Evolutionary conservation across 495 filamentous ascomycete species (phyloP).

Genomic region (Penicillium antarcticum): DNA sequence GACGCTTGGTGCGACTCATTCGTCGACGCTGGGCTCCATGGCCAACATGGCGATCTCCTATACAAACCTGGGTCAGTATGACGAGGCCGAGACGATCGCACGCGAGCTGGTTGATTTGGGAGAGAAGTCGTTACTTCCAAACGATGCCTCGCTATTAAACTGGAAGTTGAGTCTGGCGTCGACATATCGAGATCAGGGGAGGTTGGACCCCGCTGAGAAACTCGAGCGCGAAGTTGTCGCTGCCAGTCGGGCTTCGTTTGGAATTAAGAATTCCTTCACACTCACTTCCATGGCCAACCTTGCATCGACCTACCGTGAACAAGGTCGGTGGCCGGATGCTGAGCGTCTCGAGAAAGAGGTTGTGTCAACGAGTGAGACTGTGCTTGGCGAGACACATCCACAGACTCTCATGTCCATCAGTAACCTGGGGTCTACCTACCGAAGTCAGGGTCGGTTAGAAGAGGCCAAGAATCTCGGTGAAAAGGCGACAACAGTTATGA

Average conservation of each 20-base stretch:
- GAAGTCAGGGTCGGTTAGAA: conserved; percentile 25
- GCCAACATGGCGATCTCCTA: conserved; percentile 20
- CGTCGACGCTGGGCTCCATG: conserved; percentile 28
- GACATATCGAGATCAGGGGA: conserved; percentile 21
- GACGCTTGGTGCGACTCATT: conserved; percentile 31
- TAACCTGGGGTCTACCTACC: conserved; percentile 28
- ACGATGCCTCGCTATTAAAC: conserved; percentile 24
- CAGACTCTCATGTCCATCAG: conserved; percentile 29
- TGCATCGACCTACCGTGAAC: conserved; percentile 17
- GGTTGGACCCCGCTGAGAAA: conserved; percentile 26
- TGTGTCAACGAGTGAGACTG: conserved; percentile 15
- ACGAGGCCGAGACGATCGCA: conserved; percentile 25
- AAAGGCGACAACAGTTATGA: conserved; percentile 16
- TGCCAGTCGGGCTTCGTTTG: conserved; percentile 15
- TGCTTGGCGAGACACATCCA: conserved; percentile 28
- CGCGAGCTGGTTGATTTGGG: conserved; percentile 17
- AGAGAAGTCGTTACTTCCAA: conserved; percentile 20
- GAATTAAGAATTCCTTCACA: conserved; percentile 18
- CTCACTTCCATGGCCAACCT: conserved; percentile 21
- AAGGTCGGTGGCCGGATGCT: conserved; percentile 20
- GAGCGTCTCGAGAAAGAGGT: conserved; percentile 23
- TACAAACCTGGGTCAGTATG: conserved; percentile 19
- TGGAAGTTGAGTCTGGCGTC: conserved; percentile 14
- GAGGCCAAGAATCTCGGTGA: conserved; percentile 27
- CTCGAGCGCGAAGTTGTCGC: conserved; percentile 30